These are phyloP conservation scores for Talaromyces sp. DNA, from an alignment of 2,329 filamentous ascomycete genomes.

Conservation along the genomic window DNA sequence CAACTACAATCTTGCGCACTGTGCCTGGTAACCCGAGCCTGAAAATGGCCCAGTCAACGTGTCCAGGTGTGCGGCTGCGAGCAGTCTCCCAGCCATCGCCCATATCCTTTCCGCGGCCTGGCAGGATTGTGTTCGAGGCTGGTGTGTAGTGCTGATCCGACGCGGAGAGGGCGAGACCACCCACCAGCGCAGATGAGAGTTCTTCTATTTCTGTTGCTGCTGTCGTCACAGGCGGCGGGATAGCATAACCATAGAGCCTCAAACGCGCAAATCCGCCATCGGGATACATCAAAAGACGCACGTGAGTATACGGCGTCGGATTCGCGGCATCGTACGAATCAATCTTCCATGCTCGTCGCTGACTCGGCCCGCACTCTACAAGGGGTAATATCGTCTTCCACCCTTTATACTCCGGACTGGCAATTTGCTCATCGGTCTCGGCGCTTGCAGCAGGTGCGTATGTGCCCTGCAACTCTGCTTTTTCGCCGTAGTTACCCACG, in stretches of 20 bases:
- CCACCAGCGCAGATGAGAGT: constrained; percentile 40
- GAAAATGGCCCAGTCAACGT: constrained; percentile 44
- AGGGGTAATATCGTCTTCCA: constrained; percentile 42
- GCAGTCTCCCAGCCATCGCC: constrained; percentile 47
- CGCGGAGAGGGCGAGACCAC: constrained; percentile 38
- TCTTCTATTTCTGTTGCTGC: constrained; percentile 30
- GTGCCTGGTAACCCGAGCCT: constrained; percentile 39
- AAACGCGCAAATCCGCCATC: constrained; percentile 46
- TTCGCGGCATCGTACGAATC: constrained; percentile 23
- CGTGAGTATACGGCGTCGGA: constrained; percentile 40
- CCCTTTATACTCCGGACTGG: constrained; percentile 30
- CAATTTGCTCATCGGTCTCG: constrained; percentile 30
- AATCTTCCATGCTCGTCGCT: constrained; percentile 43
- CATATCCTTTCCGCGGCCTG: constrained; percentile 45
- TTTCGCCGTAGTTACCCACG: constrained; percentile 46
- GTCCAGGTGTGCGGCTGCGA: constrained; percentile 36
- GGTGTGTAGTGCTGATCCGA: constrained; percentile 45
- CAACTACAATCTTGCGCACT: constrained; percentile 39
- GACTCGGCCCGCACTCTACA: constrained; percentile 39
- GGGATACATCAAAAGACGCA: constrained; percentile 45
- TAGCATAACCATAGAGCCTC: constrained; percentile 42
- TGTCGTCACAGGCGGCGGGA: constrained; percentile 30
- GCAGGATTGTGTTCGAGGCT: constrained; percentile 39
- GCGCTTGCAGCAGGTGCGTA: constrained; percentile 24
- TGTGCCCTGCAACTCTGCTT: constrained; percentile 39